These are phyloP conservation scores for Paramecium caudatum DNA, from an alignment of 73 alveolate genomes.

Conservation along the genomic window DNA sequence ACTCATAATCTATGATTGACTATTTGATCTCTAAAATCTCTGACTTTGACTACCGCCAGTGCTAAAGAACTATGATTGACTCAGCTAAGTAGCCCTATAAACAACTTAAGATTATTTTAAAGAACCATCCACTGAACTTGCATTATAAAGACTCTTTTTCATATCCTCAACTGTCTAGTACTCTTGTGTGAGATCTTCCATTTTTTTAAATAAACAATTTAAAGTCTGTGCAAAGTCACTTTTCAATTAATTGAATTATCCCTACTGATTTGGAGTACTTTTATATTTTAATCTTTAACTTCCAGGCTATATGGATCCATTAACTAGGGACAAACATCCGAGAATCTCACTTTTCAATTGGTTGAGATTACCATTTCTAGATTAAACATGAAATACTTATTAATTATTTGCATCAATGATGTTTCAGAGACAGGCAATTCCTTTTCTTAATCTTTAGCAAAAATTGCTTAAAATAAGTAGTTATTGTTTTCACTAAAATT, in stretches of 20 bases:
- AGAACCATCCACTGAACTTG: slow-evolving; percentile 26
- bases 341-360: slow-evolving; percentile 7
- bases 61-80: not conserved
- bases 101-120: not conserved
- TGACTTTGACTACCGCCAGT: slow-evolving; percentile 16
- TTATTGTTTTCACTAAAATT: not conserved
- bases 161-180: slow-evolving; percentile 30
- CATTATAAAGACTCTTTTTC: slow-evolving; percentile 38
- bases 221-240: not conserved
- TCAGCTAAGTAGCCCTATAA: not conserved
- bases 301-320: not conserved
- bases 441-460: slow-evolving; percentile 7
- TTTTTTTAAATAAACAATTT: slow-evolving; percentile 7
- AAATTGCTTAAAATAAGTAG: slow-evolving; percentile 24
- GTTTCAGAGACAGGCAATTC: slow-evolving; percentile 41
- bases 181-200: slow-evolving; percentile 22
- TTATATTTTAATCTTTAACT: slow-evolving; percentile 25
- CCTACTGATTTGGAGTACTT: not conserved
- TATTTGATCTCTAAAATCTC: slow-evolving; percentile 11
- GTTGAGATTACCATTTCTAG: slow-evolving; percentile 40
- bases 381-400: slow-evolving; percentile 22
- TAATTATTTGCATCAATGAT: slow-evolving; percentile 39
- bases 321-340: not conserved
- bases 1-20: slow-evolving; percentile 50
- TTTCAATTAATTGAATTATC: not conserved